phyloP scores from a whole-genome alignment of 2,329 filamentous ascomycete species.

The Myriosclerotinia duriaeana region DNA sequence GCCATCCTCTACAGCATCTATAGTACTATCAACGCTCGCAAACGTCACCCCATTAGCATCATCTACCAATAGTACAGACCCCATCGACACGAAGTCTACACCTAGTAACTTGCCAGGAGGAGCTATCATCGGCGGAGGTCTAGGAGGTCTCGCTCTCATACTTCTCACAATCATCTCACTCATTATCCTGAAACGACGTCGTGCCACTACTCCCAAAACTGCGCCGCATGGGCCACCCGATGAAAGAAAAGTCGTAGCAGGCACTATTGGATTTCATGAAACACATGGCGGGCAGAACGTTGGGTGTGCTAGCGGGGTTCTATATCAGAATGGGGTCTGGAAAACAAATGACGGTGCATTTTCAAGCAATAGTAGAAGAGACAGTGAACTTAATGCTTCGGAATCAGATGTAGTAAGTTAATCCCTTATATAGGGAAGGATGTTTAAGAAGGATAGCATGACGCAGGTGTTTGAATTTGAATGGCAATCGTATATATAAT shows the following conservation, averaged over 20 bases:
- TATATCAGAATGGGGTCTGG: background rate
- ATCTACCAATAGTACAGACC: too few species aligned
- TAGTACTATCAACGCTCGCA: too few species aligned
- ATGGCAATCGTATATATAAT: conserved; percentile 9
- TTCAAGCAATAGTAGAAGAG: background rate
- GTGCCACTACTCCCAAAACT: background rate
- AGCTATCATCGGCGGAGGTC: background rate
- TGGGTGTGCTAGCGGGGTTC: too few species aligned
- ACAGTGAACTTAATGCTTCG: background rate
- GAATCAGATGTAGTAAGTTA: too few species aligned
- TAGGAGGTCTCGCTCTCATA: background rate
- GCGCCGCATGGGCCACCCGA: background rate
- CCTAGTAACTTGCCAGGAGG: background rate
- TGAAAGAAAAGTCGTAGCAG: too few species aligned
- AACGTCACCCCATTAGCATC: background rate
- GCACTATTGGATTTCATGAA: background rate
- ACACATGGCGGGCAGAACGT: background rate
- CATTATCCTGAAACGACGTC: background rate
- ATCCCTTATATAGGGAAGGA: background rate
- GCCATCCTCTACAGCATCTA: too few species aligned
- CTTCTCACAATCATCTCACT: too few species aligned
- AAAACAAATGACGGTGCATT: background rate
- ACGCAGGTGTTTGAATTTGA: background rate
- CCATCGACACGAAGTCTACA: background rate
- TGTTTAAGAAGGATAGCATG: background rate